phyloP scores from a whole-genome alignment of 2,329 filamentous ascomycete genomes.

The Lasiodiplodia sp. region DNA sequence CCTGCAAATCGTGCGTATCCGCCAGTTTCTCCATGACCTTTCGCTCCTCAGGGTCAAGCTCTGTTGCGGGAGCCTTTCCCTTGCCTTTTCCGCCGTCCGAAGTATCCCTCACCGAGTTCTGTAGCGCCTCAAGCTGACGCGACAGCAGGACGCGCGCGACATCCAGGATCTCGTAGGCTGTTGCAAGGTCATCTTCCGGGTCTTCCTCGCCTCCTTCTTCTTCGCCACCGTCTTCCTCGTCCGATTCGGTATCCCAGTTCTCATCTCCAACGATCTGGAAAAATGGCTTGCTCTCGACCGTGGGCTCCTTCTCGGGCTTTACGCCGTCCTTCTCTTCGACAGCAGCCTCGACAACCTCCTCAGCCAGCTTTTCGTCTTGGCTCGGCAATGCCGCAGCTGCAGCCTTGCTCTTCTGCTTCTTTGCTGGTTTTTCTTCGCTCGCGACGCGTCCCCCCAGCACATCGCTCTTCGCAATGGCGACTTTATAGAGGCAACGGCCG shows the following conservation, averaged over 20 bases:
- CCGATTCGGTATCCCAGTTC: slow-evolving; percentile 81
- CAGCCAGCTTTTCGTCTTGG: slow-evolving; percentile 50
- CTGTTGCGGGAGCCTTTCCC: slow-evolving; percentile 51
- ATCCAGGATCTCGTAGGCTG: slow-evolving; percentile 70
- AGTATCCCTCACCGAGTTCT: slow-evolving; percentile 37
- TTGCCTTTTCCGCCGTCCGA: slow-evolving; percentile 56
- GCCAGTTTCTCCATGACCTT: slow-evolving; percentile 85
- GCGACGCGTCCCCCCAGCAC: slow-evolving; percentile 85
- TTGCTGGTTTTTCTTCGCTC: slow-evolving; percentile 57
- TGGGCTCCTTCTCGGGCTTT: slow-evolving; percentile 46
- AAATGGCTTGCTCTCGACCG: slow-evolving; percentile 72
- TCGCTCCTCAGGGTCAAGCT: slow-evolving; percentile 48
- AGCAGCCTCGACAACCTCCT: slow-evolving; percentile 49
- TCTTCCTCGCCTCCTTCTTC: slow-evolving; percentile 51
- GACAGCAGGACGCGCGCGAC: slow-evolving; percentile 66
- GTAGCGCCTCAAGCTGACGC: slow-evolving; percentile 61
- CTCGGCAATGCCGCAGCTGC: slow-evolving; percentile 40
- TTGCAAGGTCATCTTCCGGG: slow-evolving; percentile 68
- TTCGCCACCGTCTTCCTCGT: slow-evolving; percentile 68
- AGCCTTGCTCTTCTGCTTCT: slow-evolving; percentile 52
- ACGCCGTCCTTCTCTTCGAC: slow-evolving; percentile 56
- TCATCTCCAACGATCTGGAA: slow-evolving; percentile 96
- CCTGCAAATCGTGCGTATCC: slow-evolving; percentile 91
- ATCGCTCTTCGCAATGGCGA: slow-evolving; percentile 92
- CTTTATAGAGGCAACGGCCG: slow-evolving; percentile 90